Evolutionary conservation across 139 green algal species (phyloP), one percentile per base, ranked within the genome.

Genomic region (Choricystis sp.): DNA sequence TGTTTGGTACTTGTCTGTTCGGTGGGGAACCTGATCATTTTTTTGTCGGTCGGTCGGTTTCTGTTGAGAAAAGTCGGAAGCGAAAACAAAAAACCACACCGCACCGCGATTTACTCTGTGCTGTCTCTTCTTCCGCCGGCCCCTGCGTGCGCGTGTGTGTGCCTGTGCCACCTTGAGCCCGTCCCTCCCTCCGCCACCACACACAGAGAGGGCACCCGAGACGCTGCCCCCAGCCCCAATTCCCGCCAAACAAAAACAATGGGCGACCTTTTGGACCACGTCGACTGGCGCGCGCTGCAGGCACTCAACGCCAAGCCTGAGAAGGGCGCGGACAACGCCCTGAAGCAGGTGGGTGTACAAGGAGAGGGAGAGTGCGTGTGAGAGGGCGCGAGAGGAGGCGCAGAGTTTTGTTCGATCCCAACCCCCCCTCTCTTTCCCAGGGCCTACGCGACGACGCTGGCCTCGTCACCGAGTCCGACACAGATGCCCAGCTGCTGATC

Each of bases 401-500:
- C n/a, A n/a, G n/a, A n/a, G n/a, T n/a, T n/a, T n/a, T n/a, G n/a
- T n/a, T n/a, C 40, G 9, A 9, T 52, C 40, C 40, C 40, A 9
- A 52, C 40, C 40, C 9, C 16, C 4, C 49, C 63, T 52, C 28
- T 58, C 28, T 0, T 27, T 22, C 66, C 48, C 69, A 90, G 80
- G 80, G 83, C 1, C 89, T 88, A 65, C 66, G 85, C 31, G 85
- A 93, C 16, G 81, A 89, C 29, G 75, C 81, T 30, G 78, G 77
- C 0, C 71, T 95, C 25, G 80, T 67, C 27, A 61, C 92, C 14
- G 82, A 95, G 68, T 79, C 62, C 22, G 87, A 95, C 62, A 86
- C 79, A 0, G 87, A 94, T 29, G 87, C 94, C 69, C 85, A 94
- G 80, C 66, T 95, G n/a, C 64, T 94, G 3, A 68, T 95, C 0